Evolutionary conservation across 2,329 filamentous ascomycete genomes (phyloP), one percentile per base, ranked within the genome.

Genomic region (Fusarium kyushuense): DNA sequence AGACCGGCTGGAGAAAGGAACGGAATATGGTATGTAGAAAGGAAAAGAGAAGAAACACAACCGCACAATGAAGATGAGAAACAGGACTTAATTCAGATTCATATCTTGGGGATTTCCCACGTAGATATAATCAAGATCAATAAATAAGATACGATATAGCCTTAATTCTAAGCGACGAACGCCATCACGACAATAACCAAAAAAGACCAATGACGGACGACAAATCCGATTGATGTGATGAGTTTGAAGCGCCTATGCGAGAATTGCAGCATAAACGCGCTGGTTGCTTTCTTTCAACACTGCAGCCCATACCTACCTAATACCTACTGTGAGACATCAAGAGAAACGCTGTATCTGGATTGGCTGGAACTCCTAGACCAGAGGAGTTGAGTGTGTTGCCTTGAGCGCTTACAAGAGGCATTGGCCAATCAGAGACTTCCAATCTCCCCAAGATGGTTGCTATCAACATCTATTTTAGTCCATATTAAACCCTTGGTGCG

Each of bases 231-330:
- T 35, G 46, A 49, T 51, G 62, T 69, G 66, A 69, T 63, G 27
- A 41, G 32, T 40, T 29, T 41, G 58, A 72, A 69, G 70, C 73
- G 72, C 67, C 65, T 60, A 73, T 71, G 67, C 69, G 70, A 61
- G 60, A 55, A 58, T 68, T 72, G 60, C 65, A 69, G 57, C 53
- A 66, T 72, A 74, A 64, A 66, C 74, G 74, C 74, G 69, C 48
- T 56, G 52, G 38, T 40, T 49, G 38, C 52, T 59, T 45, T 54
- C 54, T 58, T 63, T 17, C 17, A 48, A 21, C n/a, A 33, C 38
- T 54, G 51, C 63, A 67, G 61, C 63, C 65, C 52, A 42, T 25
- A 42, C 40, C 35, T 32, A 25, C 25, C 25, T 16, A 33, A 14
- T 33, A 33, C 30, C 6, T 33, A 43, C 30, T 42, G 61, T 58